Evolutionary conservation across 2,329 filamentous ascomycete genomes (phyloP).

Genomic region (Colletotrichum orchidophilum): DNA sequence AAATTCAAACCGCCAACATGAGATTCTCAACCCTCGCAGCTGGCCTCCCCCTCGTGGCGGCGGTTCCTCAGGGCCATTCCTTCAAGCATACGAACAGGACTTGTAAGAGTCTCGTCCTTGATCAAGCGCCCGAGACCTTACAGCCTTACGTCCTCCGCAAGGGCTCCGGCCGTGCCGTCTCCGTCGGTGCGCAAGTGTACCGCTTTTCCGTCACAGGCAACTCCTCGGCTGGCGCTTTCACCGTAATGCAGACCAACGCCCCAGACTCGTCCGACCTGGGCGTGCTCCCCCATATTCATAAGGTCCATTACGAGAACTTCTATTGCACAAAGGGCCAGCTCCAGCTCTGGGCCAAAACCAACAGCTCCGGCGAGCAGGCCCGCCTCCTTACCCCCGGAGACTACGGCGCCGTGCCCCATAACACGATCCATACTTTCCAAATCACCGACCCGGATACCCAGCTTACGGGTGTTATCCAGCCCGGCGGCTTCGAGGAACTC

Average conservation of each 20-base stretch:
- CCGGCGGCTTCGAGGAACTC: conserved; percentile 58
- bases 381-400: conserved; percentile 54
- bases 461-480: conserved; percentile 54
- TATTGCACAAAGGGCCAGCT: conserved; percentile 54
- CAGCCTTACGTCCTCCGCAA: conserved; percentile 29
- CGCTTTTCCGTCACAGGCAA: conserved; percentile 52
- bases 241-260: conserved; percentile 53
- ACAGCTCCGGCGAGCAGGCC: conserved; percentile 44
- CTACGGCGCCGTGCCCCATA: conserved; percentile 54
- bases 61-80: conserved; percentile 10
- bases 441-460: conserved; percentile 58
- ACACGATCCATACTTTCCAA: conserved; percentile 59
- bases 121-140: conserved; percentile 8
- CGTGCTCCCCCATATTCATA: conserved; percentile 54
- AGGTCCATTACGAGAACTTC: conserved; percentile 56
- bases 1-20: conserved; percentile 5
- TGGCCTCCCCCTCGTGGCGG: conserved; percentile 22
- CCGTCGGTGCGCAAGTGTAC: conserved; percentile 19
- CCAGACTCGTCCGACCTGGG: conserved; percentile 47
- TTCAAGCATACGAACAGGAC: conserved; percentile 14
- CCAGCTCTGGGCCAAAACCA: conserved; percentile 50
- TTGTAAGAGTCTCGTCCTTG: conserved; percentile 3
- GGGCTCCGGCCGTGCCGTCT: conserved; percentile 18
- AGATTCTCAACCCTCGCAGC: conserved; percentile 20
- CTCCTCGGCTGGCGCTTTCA: conserved; percentile 54